Conservation (phyloP, 306 rosid genomes). For the Cucumis hystrix region DNA sequence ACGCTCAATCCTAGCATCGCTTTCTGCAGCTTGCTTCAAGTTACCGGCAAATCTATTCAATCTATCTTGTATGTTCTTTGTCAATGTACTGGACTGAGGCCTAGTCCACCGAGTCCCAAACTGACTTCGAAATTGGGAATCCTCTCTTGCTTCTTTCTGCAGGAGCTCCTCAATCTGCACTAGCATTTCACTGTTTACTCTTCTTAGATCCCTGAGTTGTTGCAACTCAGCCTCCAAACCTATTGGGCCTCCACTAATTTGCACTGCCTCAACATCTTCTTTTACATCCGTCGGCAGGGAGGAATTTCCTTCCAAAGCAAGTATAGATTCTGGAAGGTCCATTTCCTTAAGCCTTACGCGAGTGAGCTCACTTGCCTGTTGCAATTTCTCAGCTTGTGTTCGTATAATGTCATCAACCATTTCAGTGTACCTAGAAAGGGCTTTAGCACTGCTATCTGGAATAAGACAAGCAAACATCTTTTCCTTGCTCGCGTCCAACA, state of each 20-base stretch:
- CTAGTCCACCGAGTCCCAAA: constrained; percentile 95
- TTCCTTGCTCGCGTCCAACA: constrained; percentile 90
- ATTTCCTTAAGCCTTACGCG: constrained; percentile 94
- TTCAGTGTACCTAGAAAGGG: constrained; percentile 93
- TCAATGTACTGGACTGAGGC: constrained; percentile 89
- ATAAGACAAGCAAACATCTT: constrained; percentile 91
- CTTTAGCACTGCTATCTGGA: constrained; percentile 87
- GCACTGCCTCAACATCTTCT: constrained; percentile 98
- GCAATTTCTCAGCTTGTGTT: constrained; percentile 86
- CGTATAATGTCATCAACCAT: constrained; percentile 88
- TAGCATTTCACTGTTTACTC: constrained; percentile 83
- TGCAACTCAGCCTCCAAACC: constrained; percentile 90
- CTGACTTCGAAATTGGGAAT: constrained; percentile 82
- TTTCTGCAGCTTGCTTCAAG: constrained; percentile 94
- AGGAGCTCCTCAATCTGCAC: constrained; percentile 81
- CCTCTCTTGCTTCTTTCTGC: constrained; percentile 95
- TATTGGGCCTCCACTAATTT: constrained; percentile 86
- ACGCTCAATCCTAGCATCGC: constrained; percentile 89
- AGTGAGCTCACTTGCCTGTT: constrained; percentile 93
- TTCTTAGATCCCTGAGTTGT: constrained; percentile 83
- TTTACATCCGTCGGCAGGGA: constrained; percentile 58
- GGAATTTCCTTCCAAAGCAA: constrained; percentile 87
- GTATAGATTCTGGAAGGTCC: constrained; percentile 96
- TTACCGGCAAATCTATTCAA: constrained; percentile 83
- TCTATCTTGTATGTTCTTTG: constrained; percentile 93